phyloP scores from a whole-genome alignment of 108 stramenopile species.

The Fistulifera solaris region DNA sequence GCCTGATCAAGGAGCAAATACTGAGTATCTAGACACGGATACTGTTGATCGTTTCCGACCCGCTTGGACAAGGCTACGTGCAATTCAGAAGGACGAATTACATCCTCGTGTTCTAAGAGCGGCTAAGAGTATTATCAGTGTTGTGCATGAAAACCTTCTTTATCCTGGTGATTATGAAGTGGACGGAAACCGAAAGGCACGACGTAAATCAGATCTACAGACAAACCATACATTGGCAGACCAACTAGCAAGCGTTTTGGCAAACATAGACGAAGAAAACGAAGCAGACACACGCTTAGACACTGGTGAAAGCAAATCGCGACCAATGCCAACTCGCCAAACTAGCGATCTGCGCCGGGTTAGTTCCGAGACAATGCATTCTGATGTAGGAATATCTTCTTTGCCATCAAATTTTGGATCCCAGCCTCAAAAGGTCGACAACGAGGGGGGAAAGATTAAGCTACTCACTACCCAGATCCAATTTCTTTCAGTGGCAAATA shows the following conservation, averaged over 20 bases:
- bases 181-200: slow-evolving; percentile 21
- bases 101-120: slow-evolving; percentile 55
- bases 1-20: background rate
- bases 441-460: background rate
- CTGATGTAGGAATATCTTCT: background rate
- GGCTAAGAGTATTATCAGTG: slow-evolving; percentile 49
- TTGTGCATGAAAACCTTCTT: slow-evolving; percentile 66
- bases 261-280: slow-evolving; percentile 32
- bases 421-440: background rate
- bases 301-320: background rate
- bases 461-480: slow-evolving; percentile 47
- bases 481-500: slow-evolving; percentile 67
- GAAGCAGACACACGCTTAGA: background rate
- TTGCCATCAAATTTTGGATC: background rate
- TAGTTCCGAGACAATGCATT: slow-evolving; percentile 6
- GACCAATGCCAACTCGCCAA: background rate
- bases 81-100: slow-evolving; percentile 63
- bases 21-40: slow-evolving; percentile 22
- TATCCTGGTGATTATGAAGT: background rate
- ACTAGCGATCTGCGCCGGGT: slow-evolving; percentile 11
- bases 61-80: slow-evolving; percentile 64
- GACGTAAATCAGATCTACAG: slow-evolving; percentile 8
- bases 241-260: slow-evolving; percentile 6
- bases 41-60: slow-evolving; percentile 36
- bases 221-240: background rate